Base-by-base conservation (phyloP, 2,329 filamentous ascomycete species). In the Elsinoe australis region DNA sequence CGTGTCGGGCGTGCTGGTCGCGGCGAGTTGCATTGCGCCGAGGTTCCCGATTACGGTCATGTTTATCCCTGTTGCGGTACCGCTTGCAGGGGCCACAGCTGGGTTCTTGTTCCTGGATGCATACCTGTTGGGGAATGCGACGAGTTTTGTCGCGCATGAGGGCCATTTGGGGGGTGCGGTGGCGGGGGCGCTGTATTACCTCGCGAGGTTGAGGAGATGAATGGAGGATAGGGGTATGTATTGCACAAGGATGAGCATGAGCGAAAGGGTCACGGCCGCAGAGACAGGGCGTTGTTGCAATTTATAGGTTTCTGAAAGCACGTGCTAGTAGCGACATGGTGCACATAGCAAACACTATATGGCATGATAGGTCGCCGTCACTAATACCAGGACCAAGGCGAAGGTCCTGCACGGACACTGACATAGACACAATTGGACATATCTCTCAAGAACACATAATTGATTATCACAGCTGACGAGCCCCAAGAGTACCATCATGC, bases 131-230 rank as follows among this genome's bases (percentile, higher is more conserved):
- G 34, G 34, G 32, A 19, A 31, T 39, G 19, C 32, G 19, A 39
- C 21, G 45, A 48, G 45, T 31, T 19, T 36, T n/a, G 34, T 48
- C 4, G 45, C 31, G 8, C 45, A 48, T 39, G 45, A 34, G 45
- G 45, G 31, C 3, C 45, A 48, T 48, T 9, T 48, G 9, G 45
- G 45, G n/a, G 45, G 45, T n/a, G 45, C 31, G 9, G 8, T 38
- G 32, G 33, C 22, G 17, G 45, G 45, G 19, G 45, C 19, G 3
- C 17, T 39, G 19, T 34, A 15, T 39, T 48, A 29, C 26, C 5
- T 31, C 4, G 7, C 29, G 45, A 34, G 32, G 34, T 32, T 45
- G 14, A 29, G 41, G 28, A 10, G 22, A n/a, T 42, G 17, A 18
- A 36, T 15, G 33, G 6, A 24, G 31, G 18, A 32, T 15, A 31